Conservation (phyloP, 2,329 filamentous ascomycete species). For the Dothistroma pini region DNA sequence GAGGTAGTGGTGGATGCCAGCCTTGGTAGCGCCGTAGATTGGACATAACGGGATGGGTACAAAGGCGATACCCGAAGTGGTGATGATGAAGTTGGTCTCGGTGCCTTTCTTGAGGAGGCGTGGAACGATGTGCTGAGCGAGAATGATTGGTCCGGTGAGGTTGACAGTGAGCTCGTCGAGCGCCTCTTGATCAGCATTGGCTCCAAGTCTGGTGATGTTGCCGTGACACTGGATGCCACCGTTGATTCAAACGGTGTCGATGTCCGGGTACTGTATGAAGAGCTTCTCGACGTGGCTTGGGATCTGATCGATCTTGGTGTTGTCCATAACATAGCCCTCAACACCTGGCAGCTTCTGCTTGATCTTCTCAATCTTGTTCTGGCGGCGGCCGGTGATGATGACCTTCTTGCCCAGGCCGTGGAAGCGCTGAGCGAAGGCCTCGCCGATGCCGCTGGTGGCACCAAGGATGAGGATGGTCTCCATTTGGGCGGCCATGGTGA, state of each 20-base stretch:
- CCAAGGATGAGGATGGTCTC: conserved; percentile 44
- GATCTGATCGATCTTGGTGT: conserved; percentile 6
- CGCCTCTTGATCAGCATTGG: conserved; percentile 5
- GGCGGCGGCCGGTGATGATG: conserved; percentile 48
- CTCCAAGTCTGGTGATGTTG: conserved; percentile 6
- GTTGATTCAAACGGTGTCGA: conserved; percentile 21
- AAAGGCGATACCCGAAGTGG: conserved; percentile 19
- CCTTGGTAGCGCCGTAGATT: conserved; percentile 22
- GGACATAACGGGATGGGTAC: conserved; percentile 16
- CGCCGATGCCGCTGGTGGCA: conserved; percentile 46
- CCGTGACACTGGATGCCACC: conserved; percentile 3
- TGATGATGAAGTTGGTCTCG: conserved; percentile 17
- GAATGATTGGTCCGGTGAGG: conserved; percentile 17
- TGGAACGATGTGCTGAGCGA: conserved; percentile 20
- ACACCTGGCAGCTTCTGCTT: conserved; percentile 5
- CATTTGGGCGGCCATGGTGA: conserved; percentile 17
- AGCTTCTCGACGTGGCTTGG: conserved; percentile 11
- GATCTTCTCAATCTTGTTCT: conserved; percentile 49
- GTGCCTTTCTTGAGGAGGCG: conserved; percentile 9
- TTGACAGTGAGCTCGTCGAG: conserved; percentile 17
- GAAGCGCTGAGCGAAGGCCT: conserved; percentile 47
- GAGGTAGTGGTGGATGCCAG: conserved; percentile 18
- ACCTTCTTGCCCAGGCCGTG: conserved; percentile 45
- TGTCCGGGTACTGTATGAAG: conserved; percentile 12
- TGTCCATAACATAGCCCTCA: conserved; percentile 14